Conservation (phyloP, 176 grass and related monocot species). For the Leersia perrieri region DNA sequence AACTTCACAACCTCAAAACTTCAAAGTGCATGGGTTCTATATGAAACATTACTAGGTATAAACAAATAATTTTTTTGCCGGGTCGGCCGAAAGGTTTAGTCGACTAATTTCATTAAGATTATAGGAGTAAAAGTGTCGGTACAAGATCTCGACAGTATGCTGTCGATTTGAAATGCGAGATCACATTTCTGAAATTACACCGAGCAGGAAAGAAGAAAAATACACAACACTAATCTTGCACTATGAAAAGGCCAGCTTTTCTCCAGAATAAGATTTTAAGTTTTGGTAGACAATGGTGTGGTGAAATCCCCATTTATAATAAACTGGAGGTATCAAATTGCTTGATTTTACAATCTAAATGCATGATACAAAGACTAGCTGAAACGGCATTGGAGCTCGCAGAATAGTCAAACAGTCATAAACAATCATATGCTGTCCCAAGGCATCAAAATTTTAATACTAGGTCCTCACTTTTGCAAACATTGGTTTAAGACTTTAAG, state of each 20-base stretch:
- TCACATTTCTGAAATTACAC: too few species aligned
- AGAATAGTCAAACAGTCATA: constrained; percentile 33
- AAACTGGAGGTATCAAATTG: background rate
- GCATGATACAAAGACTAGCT: background rate
- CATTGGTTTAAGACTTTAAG: constrained; percentile 22
- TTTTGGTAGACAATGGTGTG: background rate
- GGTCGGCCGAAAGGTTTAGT: too few species aligned
- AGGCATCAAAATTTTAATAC: constrained; percentile 10
- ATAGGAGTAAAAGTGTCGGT: too few species aligned
- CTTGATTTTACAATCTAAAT: too few species aligned
- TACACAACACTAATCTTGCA: too few species aligned
- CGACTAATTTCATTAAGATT: too few species aligned
- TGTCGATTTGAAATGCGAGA: too few species aligned
- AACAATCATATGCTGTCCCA: constrained; percentile 10
- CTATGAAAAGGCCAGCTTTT: too few species aligned
- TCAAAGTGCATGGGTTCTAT: background rate
- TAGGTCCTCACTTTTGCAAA: constrained; percentile 16
- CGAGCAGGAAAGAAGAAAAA: too few species aligned
- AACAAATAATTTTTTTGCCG: too few species aligned
- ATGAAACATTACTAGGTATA: background rate
- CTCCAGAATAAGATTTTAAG: background rate
- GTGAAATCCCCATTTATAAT: background rate
- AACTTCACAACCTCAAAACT: too few species aligned
- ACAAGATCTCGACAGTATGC: too few species aligned
- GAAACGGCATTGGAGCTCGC: background rate